phyloP scores from a whole-genome alignment of 1,284 basidiomycete genomes.

The Porphyrellus sp. region DNA sequence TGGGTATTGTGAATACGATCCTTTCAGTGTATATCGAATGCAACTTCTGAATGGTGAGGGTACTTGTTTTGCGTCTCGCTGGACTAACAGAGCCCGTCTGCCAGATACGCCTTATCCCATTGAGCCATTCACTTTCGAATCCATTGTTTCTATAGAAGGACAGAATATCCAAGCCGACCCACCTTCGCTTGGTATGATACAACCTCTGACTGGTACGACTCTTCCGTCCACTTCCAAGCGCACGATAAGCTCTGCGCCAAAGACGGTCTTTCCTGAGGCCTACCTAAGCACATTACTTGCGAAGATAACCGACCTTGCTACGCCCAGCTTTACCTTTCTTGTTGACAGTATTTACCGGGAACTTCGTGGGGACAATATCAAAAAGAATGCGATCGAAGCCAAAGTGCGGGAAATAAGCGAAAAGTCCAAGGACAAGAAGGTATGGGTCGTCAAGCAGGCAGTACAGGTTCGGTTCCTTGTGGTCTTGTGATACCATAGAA shows the following conservation, averaged over 20 bases:
- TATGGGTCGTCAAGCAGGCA: slow-evolving; percentile 62
- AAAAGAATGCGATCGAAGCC: slow-evolving; percentile 77
- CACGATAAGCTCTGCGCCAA: slow-evolving; percentile 44
- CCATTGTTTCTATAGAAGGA: slow-evolving; percentile 41
- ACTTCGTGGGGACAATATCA: slow-evolving; percentile 61
- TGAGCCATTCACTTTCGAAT: slow-evolving; percentile 75
- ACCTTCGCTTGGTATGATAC: slow-evolving; percentile 36
- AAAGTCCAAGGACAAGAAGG: slow-evolving; percentile 64
- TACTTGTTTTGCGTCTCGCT: neutral
- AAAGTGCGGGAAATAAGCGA: slow-evolving; percentile 73
- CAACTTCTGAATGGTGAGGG: slow-evolving; percentile 72
- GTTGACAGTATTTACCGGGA: slow-evolving; percentile 71
- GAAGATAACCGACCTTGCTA: slow-evolving; percentile 54
- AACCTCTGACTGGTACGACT: slow-evolving; percentile 11
- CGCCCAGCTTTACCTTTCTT: slow-evolving; percentile 59
- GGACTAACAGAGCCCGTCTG: neutral
- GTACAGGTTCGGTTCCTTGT: slow-evolving; percentile 31
- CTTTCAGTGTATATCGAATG: slow-evolving; percentile 67
- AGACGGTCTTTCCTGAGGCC: slow-evolving; percentile 63
- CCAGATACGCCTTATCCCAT: slow-evolving; percentile 73
- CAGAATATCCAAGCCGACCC: slow-evolving; percentile 30
- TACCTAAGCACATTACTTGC: slow-evolving; percentile 57
- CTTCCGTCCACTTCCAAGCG: slow-evolving; percentile 30
- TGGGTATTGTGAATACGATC: slow-evolving; percentile 58
- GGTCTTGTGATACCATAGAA: neutral